phyloP scores from a whole-genome alignment of 768 basidiomycete species.

The Hypholoma fasciculare region DNA sequence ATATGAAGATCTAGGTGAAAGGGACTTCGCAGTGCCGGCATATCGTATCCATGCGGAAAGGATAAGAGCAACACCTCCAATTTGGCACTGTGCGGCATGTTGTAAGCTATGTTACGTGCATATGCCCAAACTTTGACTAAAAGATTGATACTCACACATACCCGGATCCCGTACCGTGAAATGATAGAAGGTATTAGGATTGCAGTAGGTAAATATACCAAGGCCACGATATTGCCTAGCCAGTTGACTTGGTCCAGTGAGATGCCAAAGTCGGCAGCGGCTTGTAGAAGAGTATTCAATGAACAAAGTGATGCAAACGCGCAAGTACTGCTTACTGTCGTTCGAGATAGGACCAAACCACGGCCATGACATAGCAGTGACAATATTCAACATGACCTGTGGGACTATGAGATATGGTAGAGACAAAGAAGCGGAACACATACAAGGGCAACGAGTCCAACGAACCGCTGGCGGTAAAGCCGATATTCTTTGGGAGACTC shows the following conservation, averaged over 20 bases:
- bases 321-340: conserved; percentile 41
- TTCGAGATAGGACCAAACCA: conserved; percentile 88
- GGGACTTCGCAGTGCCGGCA: conserved; percentile 59
- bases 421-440: conserved; percentile 14
- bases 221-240: conserved; percentile 70
- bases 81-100: conserved; percentile 48
- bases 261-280: conserved; percentile 63
- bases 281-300: conserved; percentile 33
- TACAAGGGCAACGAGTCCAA: conserved; percentile 64
- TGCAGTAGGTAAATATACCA: conserved; percentile 64
- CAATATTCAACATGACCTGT: conserved; percentile 62
- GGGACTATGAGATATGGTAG: not conserved
- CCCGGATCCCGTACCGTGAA: conserved; percentile 57
- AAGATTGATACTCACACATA: conserved; percentile 49
- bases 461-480: conserved; percentile 70
- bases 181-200: conserved; percentile 59
- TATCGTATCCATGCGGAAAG: conserved; percentile 78
- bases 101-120: not conserved
- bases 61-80: conserved; percentile 54
- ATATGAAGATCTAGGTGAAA: conserved; percentile 56
- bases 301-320: not conserved
- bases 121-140: not conserved
- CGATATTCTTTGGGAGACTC: conserved; percentile 38
- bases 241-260: conserved; percentile 76
- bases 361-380: conserved; percentile 67